Evolutionary conservation across 345 rosid genomes (phyloP), one percentile per base, ranked within the genome.

Genomic region (Populus nigra): DNA sequence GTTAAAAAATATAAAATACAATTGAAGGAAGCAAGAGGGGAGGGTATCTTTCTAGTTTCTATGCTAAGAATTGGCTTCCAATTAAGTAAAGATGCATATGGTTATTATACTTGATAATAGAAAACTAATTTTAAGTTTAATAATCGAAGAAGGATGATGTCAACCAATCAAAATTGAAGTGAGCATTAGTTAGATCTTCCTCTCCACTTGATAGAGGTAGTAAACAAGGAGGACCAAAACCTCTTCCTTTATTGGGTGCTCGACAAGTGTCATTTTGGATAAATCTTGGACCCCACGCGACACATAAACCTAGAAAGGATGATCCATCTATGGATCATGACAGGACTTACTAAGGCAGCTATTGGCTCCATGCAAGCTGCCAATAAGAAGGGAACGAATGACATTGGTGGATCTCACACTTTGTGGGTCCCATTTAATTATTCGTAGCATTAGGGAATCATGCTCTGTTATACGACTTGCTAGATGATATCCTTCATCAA

Each of bases 301-400:
- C 39, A 66, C 69, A 33, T 29, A 31, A 31, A 66, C 27, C 45
- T 8, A 36, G 20, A 17, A 36, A 33, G 18, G 7, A 20, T 29
- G 38, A 47, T 77, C 53, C 11, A 70, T 65, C 61, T 77, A 63
- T 65, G 23, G 80, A 78, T 47, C 59, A 47, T 22, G 75, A 63
- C 50, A 77, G 61, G 69, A 69, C n/a, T 69, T 39, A 3, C 47
- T 12, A 20, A 15, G 45, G 70, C 5, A 67, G 47, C 27, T 67
- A 35, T 67, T 67, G 45, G 13, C 7, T 69, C 29, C 25, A 39
- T 13, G 8, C 69, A 7, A 33, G 41, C n/a, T 33, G 38, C 69
- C 20, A 33, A 17, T 33, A 35, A 33, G 69, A 18, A 66, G 43
- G 69, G 41, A 33, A 66, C 41, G n/a, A 66, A 66, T 66, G 43